A percentile compares a stretch with the other conserved stretches of the same genome.
These are phyloP conservation scores for Gryganskiella cystojenkinii DNA, from an alignment of 192 early-diverging fungal species.

Conservation along the genomic window DNA sequence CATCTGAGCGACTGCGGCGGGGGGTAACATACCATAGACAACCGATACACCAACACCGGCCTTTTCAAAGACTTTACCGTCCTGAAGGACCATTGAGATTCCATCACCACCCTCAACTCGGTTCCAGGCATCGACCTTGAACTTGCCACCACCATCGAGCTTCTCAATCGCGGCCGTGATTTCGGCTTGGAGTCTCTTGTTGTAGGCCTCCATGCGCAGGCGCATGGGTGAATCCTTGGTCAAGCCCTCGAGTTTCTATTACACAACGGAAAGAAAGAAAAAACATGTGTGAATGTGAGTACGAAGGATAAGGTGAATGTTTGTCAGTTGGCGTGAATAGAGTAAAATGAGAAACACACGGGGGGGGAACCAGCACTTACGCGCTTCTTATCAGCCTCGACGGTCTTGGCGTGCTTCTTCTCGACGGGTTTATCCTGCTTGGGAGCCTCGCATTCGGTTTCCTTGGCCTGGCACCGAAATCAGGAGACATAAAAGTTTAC, in stretches of 20 bases:
- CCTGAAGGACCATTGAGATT: conserved; percentile 90
- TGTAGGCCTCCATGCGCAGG: conserved; percentile 82
- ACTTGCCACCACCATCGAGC: conserved; percentile 68
- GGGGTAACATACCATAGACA: conserved; percentile 86
- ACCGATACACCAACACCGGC: conserved; percentile 96
- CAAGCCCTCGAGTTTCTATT: conserved; percentile 54
- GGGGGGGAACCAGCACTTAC: conserved; percentile 15
- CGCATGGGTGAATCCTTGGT: conserved; percentile 74
- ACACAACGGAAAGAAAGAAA: not conserved
- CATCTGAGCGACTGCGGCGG: conserved; percentile 87
- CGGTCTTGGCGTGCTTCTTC: conserved; percentile 32
- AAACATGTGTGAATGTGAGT: not conserved
- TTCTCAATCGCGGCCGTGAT: conserved; percentile 78
- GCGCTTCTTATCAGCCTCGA: conserved; percentile 34
- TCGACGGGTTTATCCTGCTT: conserved; percentile 29
- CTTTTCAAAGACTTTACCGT: conserved; percentile 95
- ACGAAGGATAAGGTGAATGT: not conserved
- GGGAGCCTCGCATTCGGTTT: conserved; percentile 38
- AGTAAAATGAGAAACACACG: no score
- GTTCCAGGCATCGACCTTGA: conserved; percentile 84
- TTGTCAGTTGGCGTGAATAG: not conserved
- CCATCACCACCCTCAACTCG: conserved; percentile 94
- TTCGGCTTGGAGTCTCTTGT: conserved; percentile 79
- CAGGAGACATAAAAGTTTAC: not conserved
- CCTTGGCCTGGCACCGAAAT: not conserved